phyloP scores from a whole-genome alignment of 2,329 filamentous ascomycete genomes.

The Neonectria faginata region DNA sequence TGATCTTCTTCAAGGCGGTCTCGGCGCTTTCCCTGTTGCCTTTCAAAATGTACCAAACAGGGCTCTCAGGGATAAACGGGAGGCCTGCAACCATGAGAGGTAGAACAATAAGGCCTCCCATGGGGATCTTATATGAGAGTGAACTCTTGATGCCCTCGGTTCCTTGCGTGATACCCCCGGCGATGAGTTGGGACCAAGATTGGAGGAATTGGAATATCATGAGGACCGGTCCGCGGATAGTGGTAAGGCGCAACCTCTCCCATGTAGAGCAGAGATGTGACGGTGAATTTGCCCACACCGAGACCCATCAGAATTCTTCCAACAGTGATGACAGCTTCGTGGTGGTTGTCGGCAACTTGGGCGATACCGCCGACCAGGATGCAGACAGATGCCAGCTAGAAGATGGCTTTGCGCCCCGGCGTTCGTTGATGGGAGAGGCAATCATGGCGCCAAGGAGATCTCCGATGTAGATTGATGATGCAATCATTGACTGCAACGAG shows the following conservation, averaged over 20 bases:
- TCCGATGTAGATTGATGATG: conserved; percentile 54
- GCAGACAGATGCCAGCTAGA: conserved; percentile 49
- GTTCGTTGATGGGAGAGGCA: conserved; percentile 53
- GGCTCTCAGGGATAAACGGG: conserved; percentile 44
- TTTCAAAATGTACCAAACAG: conserved; percentile 49
- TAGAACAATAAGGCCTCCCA: conserved; percentile 44
- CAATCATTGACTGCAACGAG: conserved; percentile 50
- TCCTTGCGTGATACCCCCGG: conserved; percentile 45
- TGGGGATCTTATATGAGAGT: conserved; percentile 44
- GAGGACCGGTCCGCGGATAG: conserved; percentile 45
- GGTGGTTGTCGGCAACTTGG: conserved; percentile 36
- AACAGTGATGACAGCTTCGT: conserved; percentile 35
- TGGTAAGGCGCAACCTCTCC: conserved; percentile 44
- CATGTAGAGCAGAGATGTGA: conserved; percentile 41
- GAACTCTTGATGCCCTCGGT: conserved; percentile 41
- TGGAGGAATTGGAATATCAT: conserved; percentile 51
- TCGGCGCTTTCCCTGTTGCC: conserved; percentile 45
- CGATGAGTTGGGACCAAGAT: conserved; percentile 48
- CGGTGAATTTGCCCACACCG: conserved; percentile 41
- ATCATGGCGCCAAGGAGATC: conserved; percentile 51
- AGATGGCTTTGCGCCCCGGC: conserved; percentile 51
- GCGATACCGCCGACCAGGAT: conserved; percentile 39
- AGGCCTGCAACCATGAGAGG: conserved; percentile 40
- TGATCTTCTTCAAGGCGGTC: conserved; percentile 49
- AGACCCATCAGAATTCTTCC: conserved; percentile 40